Evolutionary conservation across 2,329 filamentous ascomycete species (phyloP).

Genomic region (Neonectria ditissima): DNA sequence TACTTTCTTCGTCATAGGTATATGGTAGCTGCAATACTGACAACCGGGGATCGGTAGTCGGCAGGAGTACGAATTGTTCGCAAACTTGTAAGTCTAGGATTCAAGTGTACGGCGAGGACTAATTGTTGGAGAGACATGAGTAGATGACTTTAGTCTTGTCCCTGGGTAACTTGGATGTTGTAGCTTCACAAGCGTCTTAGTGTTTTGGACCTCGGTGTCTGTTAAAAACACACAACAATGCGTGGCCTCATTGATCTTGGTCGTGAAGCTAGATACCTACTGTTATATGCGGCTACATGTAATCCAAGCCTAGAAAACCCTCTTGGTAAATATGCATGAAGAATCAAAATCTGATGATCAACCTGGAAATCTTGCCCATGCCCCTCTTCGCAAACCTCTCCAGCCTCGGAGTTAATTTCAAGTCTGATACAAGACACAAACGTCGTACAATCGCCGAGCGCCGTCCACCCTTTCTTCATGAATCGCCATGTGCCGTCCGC

Average conservation of each 20-base stretch:
- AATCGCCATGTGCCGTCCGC: constrained; percentile 43
- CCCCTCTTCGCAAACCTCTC: not conserved
- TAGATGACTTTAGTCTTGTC: too few species aligned
- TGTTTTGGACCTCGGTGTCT: not conserved
- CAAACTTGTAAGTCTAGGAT: too few species aligned
- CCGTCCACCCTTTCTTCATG: constrained; percentile 32
- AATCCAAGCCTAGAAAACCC: not conserved
- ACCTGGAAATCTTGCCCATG: not conserved
- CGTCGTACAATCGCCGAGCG: not conserved
- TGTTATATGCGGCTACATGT: not conserved
- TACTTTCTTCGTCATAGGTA: too few species aligned
- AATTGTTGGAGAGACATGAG: too few species aligned
- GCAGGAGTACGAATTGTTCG: too few species aligned
- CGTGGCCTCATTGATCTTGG: not conserved
- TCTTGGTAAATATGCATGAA: not conserved
- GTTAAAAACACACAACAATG: not conserved
- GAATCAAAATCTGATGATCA: not conserved
- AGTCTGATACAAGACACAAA: not conserved
- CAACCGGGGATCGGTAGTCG: too few species aligned
- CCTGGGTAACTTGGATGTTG: too few species aligned
- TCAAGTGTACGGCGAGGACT: too few species aligned
- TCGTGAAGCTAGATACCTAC: not conserved
- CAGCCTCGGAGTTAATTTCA: not conserved
- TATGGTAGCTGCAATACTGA: too few species aligned
- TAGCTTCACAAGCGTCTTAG: not conserved